Percentiles rank a stretch among this genome's conserved stretches.
phyloP scores from a whole-genome alignment of 2,329 filamentous ascomycete species.

The Alternaria burnsii region DNA sequence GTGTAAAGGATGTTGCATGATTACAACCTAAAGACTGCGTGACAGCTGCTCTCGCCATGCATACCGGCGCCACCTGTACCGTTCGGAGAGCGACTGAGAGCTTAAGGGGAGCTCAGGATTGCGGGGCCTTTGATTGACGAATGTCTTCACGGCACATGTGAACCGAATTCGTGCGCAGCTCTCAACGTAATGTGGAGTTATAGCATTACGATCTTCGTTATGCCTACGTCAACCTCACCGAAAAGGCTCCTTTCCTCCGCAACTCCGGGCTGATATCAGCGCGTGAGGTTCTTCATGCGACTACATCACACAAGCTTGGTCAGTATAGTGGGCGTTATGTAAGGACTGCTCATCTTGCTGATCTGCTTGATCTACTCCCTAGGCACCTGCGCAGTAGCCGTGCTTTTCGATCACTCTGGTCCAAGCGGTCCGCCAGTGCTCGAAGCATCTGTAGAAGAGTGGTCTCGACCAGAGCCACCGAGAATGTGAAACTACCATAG shows the following conservation, averaged over 20 bases:
- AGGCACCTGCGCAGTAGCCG: background rate
- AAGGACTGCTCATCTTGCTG: slow-evolving; percentile 1
- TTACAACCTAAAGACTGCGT: background rate
- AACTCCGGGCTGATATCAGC: background rate
- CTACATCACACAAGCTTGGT: background rate
- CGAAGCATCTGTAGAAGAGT: slow-evolving; percentile 3
- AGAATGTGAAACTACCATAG: slow-evolving; percentile 4
- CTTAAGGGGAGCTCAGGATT: background rate
- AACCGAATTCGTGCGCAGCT: background rate
- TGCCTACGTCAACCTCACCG: background rate
- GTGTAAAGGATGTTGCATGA: slow-evolving; percentile 2
- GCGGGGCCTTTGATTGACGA: slow-evolving; percentile 4
- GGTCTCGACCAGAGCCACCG: slow-evolving; percentile 4
- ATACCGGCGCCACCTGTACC: slow-evolving; percentile 9
- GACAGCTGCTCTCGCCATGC: background rate
- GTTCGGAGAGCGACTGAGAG: background rate
- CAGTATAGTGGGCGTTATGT: background rate
- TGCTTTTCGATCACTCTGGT: background rate
- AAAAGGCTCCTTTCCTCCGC: background rate
- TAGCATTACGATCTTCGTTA: background rate
- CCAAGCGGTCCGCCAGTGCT: background rate
- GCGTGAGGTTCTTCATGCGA: background rate
- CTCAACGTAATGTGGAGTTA: background rate
- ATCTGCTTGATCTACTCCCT: background rate
- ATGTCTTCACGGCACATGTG: background rate